These are phyloP conservation scores for Fusarium nodosum DNA, from an alignment of 2,329 filamentous ascomycete genomes.

Conservation along the genomic window DNA sequence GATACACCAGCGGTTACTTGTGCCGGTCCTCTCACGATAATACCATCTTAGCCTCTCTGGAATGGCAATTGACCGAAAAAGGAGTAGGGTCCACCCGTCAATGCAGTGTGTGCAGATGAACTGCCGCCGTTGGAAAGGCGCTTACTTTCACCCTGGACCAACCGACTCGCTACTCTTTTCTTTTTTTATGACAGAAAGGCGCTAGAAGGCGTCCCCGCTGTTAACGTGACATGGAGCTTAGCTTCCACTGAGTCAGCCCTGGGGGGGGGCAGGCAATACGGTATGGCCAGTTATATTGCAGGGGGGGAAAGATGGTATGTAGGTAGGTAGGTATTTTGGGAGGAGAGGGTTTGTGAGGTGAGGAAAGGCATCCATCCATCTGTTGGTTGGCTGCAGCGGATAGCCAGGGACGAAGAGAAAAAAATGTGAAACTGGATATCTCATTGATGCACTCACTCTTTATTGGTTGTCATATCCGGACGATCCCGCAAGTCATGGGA, in stretches of 20 bases:
- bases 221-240: slow-evolving; percentile 1
- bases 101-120: slow-evolving; percentile 31
- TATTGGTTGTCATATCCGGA: neutral
- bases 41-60: neutral
- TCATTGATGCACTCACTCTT: neutral
- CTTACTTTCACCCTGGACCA: neutral
- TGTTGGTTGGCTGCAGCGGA: slow-evolving; percentile 1
- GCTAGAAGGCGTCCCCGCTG: slow-evolving; percentile 30
- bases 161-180: slow-evolving; percentile 1
- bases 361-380: neutral
- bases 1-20: slow-evolving; percentile 3
- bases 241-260: slow-evolving; percentile 21
- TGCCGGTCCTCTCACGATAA: slow-evolving; percentile 14
- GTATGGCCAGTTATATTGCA: slow-evolving; percentile 15
- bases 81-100: slow-evolving; percentile 23
- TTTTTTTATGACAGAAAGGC: slow-evolving; percentile 31
- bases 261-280: slow-evolving; percentile 21
- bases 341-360: neutral
- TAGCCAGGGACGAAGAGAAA: neutral
- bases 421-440: slow-evolving; percentile 20
- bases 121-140: slow-evolving; percentile 38
- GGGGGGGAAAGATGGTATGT: neutral
- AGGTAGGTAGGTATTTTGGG: no score
- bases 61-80: slow-evolving; percentile 16
- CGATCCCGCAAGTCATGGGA: slow-evolving; percentile 14